Base-by-base conservation (phyloP, 768 basidiomycete species). In the Boletus edulis region DNA sequence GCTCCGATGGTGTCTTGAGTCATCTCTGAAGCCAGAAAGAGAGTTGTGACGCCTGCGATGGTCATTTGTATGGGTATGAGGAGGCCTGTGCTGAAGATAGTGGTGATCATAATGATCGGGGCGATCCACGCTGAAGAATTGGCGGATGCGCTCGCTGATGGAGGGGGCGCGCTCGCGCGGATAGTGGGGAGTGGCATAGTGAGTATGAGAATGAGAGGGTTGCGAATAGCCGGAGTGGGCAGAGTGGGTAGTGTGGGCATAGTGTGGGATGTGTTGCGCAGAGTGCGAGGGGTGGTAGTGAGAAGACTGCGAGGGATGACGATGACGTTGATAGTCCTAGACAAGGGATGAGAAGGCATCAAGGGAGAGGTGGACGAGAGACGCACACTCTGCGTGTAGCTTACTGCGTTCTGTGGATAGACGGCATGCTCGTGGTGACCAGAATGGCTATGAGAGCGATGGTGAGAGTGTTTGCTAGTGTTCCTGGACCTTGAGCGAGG, bases 101-200 rank as follows among this genome's bases (percentile, higher is more conserved):
- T 54, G 32, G n/a, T 47, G 35, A 5, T 18, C 9, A 32, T 55
- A 34, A 1, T 55, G 17, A 15, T 50, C 53, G 31, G 65, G 12
- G 1, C 41, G 54, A 32, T 66, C 63, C 2, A 72, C 46, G 51
- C 76, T 76, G 53, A 77, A 71, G 54, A 76, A 68, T 29, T 64
- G 52, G 48, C 72, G 73, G 40, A 78, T 56, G 53, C 77, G 77
- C 39, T 75, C 74, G 31, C 72, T 61, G 4, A 78, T 24, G 15
- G 70, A 67, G 3, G 63, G 54, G 22, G 66, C 24, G 11, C 67
- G 64, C 32, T 60, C 56, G 22, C 49, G 65, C 0, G 35, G 40
- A 24, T 24, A 20, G n/a, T 68, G 40, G 6, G 47, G 37, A n/a
- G 14, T 41, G 39, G 63, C 54, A 15, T 49, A 6, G 13, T 51